A percentile compares a stretch with the other conserved stretches of the same genome.
phyloP scores from a whole-genome alignment of 2,329 filamentous ascomycete species.

The Bertia moriformis region DNA sequence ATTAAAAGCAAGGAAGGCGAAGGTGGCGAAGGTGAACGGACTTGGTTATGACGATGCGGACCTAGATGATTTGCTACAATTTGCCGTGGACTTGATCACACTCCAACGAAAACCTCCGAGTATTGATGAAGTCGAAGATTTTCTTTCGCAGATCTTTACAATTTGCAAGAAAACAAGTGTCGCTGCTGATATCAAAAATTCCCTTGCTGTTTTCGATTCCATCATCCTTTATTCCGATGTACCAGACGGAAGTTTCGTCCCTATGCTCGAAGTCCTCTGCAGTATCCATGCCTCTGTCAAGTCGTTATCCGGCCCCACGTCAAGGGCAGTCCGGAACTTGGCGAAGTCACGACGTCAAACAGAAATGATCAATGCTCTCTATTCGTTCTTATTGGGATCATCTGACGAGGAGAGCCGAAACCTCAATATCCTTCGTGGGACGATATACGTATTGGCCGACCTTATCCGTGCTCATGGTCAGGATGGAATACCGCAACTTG shows the following conservation, averaged over 20 bases:
- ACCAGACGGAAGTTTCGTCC: slow-evolving; percentile 17
- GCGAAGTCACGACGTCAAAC: slow-evolving; percentile 19
- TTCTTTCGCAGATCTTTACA: slow-evolving; percentile 19
- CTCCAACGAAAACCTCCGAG: slow-evolving; percentile 20
- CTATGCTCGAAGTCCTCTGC: slow-evolving; percentile 22
- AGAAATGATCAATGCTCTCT: slow-evolving; percentile 20
- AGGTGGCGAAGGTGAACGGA: slow-evolving; percentile 11
- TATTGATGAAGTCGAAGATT: slow-evolving; percentile 16
- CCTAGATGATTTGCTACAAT: slow-evolving; percentile 21
- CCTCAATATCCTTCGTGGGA: slow-evolving; percentile 20
- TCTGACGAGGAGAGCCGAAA: slow-evolving; percentile 15
- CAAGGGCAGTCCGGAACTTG: slow-evolving; percentile 21
- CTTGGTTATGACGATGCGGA: slow-evolving; percentile 16
- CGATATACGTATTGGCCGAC: slow-evolving; percentile 22
- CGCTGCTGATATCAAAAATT: slow-evolving; percentile 22
- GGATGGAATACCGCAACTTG: slow-evolving; percentile 18
- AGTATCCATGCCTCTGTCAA: slow-evolving; percentile 26
- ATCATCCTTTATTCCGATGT: slow-evolving; percentile 22
- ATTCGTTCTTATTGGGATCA: slow-evolving; percentile 17
- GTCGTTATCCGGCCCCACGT: slow-evolving; percentile 22
- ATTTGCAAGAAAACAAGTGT: slow-evolving; percentile 22
- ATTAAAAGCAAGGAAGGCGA: slow-evolving; percentile 19
- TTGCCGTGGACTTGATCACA: slow-evolving; percentile 22
- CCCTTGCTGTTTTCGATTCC: slow-evolving; percentile 22
- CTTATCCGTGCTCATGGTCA: slow-evolving; percentile 21